A percentile compares a stretch with the other conserved stretches of the same genome.
These are phyloP conservation scores for Kernera saxatilis DNA, from an alignment of 345 rosid genomes.

Conservation along the genomic window DNA sequence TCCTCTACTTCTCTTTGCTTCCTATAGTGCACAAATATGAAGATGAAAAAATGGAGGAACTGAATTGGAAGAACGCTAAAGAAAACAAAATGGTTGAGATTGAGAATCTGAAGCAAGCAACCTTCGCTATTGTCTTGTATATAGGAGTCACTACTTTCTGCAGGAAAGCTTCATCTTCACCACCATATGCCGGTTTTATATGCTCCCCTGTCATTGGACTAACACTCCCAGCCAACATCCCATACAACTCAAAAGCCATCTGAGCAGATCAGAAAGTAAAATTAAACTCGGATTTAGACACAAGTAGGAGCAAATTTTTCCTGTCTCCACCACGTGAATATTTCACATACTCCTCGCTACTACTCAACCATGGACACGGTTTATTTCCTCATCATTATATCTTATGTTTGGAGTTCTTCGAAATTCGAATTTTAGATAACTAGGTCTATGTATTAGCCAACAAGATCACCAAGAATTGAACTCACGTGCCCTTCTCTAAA, in stretches of 20 bases:
- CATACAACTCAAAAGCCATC: conserved; percentile 45
- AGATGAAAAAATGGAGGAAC: neutral
- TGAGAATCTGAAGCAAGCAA: conserved; percentile 12
- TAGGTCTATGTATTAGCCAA: neutral
- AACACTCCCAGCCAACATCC: conserved; percentile 65
- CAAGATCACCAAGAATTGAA: neutral
- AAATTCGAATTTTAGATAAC: neutral
- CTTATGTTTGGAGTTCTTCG: neutral
- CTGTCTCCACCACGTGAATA: neutral
- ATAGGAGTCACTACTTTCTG: conserved; percentile 66
- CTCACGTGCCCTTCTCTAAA: neutral
- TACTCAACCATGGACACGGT: neutral
- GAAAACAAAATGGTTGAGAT: conserved; percentile 1
- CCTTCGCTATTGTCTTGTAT: conserved; percentile 51
- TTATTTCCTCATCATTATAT: neutral
- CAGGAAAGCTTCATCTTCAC: conserved; percentile 59
- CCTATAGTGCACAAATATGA: conserved; percentile 31
- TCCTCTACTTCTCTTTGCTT: conserved; percentile 57
- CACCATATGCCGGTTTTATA: conserved; percentile 62
- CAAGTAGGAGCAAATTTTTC: neutral
- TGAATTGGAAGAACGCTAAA: neutral
- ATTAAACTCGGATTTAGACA: conserved; percentile 29
- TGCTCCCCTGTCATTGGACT: conserved; percentile 62
- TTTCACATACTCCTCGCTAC: neutral
- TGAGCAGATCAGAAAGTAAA: conserved; percentile 5